Evolutionary conservation across 345 rosid species (phyloP).

Genomic region (Citrus medica): DNA sequence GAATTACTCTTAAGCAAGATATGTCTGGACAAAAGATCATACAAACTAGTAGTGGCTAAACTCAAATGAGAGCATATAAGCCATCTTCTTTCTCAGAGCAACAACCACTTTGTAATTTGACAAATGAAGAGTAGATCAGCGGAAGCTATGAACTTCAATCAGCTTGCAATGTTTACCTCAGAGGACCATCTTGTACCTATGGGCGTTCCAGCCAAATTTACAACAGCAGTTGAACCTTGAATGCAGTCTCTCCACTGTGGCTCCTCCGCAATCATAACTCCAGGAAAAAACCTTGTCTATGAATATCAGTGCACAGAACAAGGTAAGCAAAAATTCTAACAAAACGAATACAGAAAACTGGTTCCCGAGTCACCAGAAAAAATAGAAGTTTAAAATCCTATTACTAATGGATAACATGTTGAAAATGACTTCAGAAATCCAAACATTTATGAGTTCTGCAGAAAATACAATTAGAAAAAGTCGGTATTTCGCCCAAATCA

Average conservation of each 20-base stretch:
- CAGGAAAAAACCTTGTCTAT: slow-evolving; percentile 70
- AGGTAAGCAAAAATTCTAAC: neutral
- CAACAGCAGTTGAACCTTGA: slow-evolving; percentile 78
- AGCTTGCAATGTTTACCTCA: slow-evolving; percentile 48
- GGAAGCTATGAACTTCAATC: neutral
- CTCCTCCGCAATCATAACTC: slow-evolving; percentile 71
- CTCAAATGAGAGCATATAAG: neutral
- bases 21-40: neutral
- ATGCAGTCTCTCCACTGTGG: slow-evolving; percentile 70
- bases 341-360: neutral
- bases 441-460: neutral
- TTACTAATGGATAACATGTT: neutral
- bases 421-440: neutral
- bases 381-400: neutral
- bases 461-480: neutral
- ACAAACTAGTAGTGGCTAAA: neutral
- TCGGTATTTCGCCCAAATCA: neutral
- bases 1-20: neutral
- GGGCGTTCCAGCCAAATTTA: slow-evolving; percentile 90
- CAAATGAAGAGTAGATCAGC: neutral
- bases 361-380: neutral
- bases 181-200: slow-evolving; percentile 93
- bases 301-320: slow-evolving; percentile 11
- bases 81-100: neutral
- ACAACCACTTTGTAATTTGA: neutral